Conservation (phyloP, 306 rosid genomes). For the Elaeagnus macrophylla region DNA sequence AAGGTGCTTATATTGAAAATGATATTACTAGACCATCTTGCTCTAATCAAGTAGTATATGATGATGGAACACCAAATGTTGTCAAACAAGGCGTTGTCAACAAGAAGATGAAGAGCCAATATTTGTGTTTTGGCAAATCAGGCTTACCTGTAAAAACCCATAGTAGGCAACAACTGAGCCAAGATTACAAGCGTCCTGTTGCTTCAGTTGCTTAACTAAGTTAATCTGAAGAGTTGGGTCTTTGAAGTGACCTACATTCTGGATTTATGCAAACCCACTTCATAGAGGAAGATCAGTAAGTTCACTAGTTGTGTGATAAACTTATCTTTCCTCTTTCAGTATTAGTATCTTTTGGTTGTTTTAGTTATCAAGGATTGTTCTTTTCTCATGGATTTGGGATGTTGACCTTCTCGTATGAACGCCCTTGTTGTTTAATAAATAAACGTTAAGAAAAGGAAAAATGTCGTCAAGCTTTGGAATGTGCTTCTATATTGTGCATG, state of each 20-base stretch:
- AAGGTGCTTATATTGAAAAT: slow-evolving; percentile 48
- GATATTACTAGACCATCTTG: slow-evolving; percentile 63
- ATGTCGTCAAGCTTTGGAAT: too few species aligned
- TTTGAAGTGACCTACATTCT: not conserved
- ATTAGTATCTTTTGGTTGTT: not conserved
- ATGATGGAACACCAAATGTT: slow-evolving; percentile 33
- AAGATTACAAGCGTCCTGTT: slow-evolving; percentile 37
- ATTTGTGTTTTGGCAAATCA: slow-evolving; percentile 73
- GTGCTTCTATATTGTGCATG: too few species aligned
- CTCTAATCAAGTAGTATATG: slow-evolving; percentile 33
- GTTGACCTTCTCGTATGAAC: too few species aligned
- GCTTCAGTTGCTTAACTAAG: slow-evolving; percentile 50
- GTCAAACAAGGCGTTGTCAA: slow-evolving; percentile 27
- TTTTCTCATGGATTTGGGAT: too few species aligned
- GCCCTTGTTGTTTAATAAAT: too few species aligned
- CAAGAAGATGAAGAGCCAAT: slow-evolving; percentile 53
- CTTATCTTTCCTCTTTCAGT: not conserved
- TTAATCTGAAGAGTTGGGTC: not conserved
- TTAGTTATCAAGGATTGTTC: not conserved
- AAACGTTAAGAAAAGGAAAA: too few species aligned
- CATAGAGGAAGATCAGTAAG: slow-evolving; percentile 2
- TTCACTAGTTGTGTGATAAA: not conserved
- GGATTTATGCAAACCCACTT: slow-evolving; percentile 5
- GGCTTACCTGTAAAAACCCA: slow-evolving; percentile 42
- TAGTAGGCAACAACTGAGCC: slow-evolving; percentile 40